Conservation (phyloP, 2,329 filamentous ascomycete genomes). For the Sphaceloma murrayae region DNA sequence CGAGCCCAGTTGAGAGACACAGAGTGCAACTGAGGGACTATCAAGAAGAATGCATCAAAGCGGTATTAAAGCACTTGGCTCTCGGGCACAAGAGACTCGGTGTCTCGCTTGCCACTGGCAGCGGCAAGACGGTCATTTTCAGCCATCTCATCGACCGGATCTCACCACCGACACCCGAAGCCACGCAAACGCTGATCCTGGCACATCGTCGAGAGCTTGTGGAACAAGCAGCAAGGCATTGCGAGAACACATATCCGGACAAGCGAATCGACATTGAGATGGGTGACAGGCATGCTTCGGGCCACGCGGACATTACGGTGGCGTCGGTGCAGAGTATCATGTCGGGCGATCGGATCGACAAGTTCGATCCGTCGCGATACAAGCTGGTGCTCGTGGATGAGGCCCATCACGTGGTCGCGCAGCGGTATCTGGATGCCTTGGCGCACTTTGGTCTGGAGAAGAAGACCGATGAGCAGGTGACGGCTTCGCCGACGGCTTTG, state of each 20-base stretch:
- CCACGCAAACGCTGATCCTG: conserved; percentile 75
- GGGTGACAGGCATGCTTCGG: conserved; percentile 66
- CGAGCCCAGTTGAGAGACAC: background rate
- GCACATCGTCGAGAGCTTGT: conserved; percentile 89
- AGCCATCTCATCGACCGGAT: conserved; percentile 85
- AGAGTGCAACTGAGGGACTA: conserved; percentile 63
- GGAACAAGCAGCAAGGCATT: conserved; percentile 85
- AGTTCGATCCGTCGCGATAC: conserved; percentile 70
- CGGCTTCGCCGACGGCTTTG: conserved; percentile 44
- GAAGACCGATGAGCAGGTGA: conserved; percentile 33
- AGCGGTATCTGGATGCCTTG: conserved; percentile 64
- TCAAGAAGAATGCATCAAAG: conserved; percentile 79
- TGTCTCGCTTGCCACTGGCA: conserved; percentile 75
- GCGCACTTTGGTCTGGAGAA: conserved; percentile 66
- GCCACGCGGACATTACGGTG: conserved; percentile 81
- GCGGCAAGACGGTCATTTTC: conserved; percentile 92
- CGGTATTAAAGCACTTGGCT: conserved; percentile 58
- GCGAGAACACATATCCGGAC: conserved; percentile 65
- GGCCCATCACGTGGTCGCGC: conserved; percentile 89
- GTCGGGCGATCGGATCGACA: conserved; percentile 64
- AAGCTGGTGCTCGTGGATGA: conserved; percentile 93
- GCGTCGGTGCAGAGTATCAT: conserved; percentile 80
- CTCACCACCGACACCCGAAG: conserved; percentile 43
- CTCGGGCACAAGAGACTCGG: conserved; percentile 68
- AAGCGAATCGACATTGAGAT: conserved; percentile 86